These are phyloP conservation scores for Berberis thunbergii DNA, from an alignment of 164 flowering plant genomes.

Conservation along the genomic window DNA sequence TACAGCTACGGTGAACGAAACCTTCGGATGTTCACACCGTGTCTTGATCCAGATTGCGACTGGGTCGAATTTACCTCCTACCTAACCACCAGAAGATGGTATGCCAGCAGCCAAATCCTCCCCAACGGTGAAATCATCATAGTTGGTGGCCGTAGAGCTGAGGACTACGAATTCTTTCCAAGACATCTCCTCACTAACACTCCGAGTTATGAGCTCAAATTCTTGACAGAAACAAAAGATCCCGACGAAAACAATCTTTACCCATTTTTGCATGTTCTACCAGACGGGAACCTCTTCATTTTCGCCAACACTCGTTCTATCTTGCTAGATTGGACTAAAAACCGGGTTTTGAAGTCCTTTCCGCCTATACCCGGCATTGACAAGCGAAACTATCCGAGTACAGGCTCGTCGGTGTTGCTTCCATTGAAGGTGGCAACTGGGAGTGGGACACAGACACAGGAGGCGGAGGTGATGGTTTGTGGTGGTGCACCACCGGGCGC, in stretches of 20 bases:
- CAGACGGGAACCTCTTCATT: slow-evolving; percentile 69
- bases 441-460: slow-evolving; percentile 7
- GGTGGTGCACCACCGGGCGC: slow-evolving; percentile 69
- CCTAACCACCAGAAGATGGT: slow-evolving; percentile 57
- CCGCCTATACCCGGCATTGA: slow-evolving; percentile 55
- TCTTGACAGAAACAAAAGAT: slow-evolving; percentile 51
- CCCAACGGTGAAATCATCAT: slow-evolving; percentile 71
- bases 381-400: slow-evolving; percentile 59
- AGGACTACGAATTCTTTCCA: slow-evolving; percentile 70
- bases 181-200: slow-evolving; percentile 6
- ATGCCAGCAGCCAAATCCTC: slow-evolving; percentile 55
- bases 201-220: slow-evolving; percentile 20
- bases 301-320: slow-evolving; percentile 71
- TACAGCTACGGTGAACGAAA: slow-evolving; percentile 48
- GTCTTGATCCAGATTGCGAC: slow-evolving; percentile 40
- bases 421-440: slow-evolving; percentile 24
- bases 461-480: slow-evolving; percentile 68
- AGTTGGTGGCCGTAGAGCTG: slow-evolving; percentile 62
- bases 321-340: slow-evolving; percentile 32
- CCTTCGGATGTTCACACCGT: slow-evolving; percentile 47
- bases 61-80: slow-evolving; percentile 47
- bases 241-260: slow-evolving; percentile 69
- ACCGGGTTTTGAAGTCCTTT: slow-evolving; percentile 36
- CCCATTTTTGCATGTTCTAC: slow-evolving; percentile 72
- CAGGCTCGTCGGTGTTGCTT: slow-evolving; percentile 79